Evolutionary conservation across 1,284 basidiomycete species (phyloP).

Genomic region (Rhodotorula sp.): DNA sequence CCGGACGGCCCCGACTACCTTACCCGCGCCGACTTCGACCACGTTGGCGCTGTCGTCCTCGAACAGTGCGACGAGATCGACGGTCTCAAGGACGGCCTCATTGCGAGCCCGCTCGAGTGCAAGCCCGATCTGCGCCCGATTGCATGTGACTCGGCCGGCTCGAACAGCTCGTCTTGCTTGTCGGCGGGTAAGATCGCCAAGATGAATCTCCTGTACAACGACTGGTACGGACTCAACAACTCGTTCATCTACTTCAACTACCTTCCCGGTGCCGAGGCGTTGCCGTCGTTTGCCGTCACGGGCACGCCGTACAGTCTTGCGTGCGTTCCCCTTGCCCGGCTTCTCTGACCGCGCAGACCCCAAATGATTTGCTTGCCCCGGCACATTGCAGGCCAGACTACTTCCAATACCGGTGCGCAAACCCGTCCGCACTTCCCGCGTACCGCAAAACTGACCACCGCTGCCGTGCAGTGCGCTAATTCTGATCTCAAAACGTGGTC

Average conservation of each 20-base stretch:
- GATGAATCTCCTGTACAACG: slow-evolving; percentile 15
- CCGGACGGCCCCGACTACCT: slow-evolving; percentile 26
- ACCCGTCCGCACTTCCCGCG: too few species aligned
- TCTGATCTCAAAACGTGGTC: too few species aligned
- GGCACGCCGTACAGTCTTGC: slow-evolving; percentile 23
- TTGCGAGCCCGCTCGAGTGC: slow-evolving; percentile 40
- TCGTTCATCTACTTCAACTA: slow-evolving; percentile 36
- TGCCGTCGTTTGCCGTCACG: slow-evolving; percentile 20
- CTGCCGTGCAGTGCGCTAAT: too few species aligned
- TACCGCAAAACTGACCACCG: too few species aligned
- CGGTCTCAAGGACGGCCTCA: slow-evolving; percentile 45
- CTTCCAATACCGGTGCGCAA: slow-evolving; percentile 1
- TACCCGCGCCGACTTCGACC: slow-evolving; percentile 21
- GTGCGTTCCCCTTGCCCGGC: background rate
- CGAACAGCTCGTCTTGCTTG: slow-evolving; percentile 25
- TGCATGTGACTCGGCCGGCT: slow-evolving; percentile 13
- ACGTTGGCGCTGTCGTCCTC: slow-evolving; percentile 40
- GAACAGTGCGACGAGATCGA: slow-evolving; percentile 47
- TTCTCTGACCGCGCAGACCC: background rate
- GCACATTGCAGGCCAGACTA: background rate
- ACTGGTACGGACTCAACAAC: background rate
- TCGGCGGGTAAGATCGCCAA: slow-evolving; percentile 29
- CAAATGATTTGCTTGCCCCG: too few species aligned
- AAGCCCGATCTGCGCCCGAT: slow-evolving; percentile 36
- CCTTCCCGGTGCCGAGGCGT: slow-evolving; percentile 31